These are phyloP conservation scores for Macadamia tetraphylla DNA, from an alignment of 164 flowering plant species.

Conservation along the genomic window DNA sequence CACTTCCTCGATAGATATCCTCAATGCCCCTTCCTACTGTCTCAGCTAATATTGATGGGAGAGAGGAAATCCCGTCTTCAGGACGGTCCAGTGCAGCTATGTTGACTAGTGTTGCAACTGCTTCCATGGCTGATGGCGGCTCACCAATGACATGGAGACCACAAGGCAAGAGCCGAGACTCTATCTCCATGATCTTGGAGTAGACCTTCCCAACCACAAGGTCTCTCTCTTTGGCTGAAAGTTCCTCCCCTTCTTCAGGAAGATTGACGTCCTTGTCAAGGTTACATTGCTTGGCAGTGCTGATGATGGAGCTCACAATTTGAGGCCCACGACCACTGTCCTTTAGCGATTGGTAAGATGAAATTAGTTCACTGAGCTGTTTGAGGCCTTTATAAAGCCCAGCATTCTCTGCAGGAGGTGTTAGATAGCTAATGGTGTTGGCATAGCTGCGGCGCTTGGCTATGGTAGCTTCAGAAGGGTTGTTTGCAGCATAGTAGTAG, in stretches of 20 bases:
- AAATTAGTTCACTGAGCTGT: slow-evolving; percentile 89
- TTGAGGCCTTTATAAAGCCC: slow-evolving; percentile 98
- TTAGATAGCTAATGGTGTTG: slow-evolving; percentile 95
- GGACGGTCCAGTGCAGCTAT: slow-evolving; percentile 94
- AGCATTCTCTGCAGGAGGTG: slow-evolving; percentile 99
- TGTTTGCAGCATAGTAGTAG: slow-evolving; percentile 96
- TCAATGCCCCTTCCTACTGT: slow-evolving; percentile 79
- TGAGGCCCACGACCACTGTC: slow-evolving; percentile 93
- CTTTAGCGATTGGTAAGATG: slow-evolving; percentile 94
- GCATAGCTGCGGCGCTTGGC: slow-evolving; percentile 99
- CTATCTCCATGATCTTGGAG: slow-evolving; percentile 98
- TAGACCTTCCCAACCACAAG: slow-evolving; percentile 91
- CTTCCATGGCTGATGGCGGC: slow-evolving; percentile 98
- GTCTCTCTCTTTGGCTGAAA: slow-evolving; percentile 67
- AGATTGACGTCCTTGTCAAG: slow-evolving; percentile 97
- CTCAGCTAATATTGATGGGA: slow-evolving; percentile 76
- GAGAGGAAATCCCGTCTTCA: slow-evolving; percentile 70
- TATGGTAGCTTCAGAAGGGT: slow-evolving; percentile 96
- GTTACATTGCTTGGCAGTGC: slow-evolving; percentile 94
- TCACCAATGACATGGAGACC: slow-evolving; percentile 98
- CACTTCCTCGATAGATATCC: slow-evolving; percentile 77
- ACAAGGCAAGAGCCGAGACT: slow-evolving; percentile 89
- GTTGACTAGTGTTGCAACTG: slow-evolving; percentile 97
- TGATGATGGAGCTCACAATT: slow-evolving; percentile 91
- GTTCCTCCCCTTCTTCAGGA: slow-evolving; percentile 84